phyloP scores from a whole-genome alignment of 805 yeast genomes.

The Candida ortonii region DNA sequence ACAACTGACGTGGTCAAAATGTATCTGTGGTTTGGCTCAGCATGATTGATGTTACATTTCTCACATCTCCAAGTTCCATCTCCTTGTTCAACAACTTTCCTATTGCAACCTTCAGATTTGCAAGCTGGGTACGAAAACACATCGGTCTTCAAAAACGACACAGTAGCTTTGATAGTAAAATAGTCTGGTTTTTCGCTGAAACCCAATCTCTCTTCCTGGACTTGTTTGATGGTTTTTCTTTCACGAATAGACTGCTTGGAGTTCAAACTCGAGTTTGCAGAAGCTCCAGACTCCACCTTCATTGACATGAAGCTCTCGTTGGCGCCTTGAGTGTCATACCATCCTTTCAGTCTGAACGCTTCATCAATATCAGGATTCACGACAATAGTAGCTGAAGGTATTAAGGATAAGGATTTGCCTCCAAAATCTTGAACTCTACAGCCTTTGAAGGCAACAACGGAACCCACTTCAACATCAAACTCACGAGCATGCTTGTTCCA shows the following conservation, averaged over 20 bases:
- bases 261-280: slow-evolving; percentile 32
- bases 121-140: slow-evolving; percentile 91
- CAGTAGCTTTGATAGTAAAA: slow-evolving; percentile 70
- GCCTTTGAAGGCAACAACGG: slow-evolving; percentile 90
- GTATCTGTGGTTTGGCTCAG: slow-evolving; percentile 75
- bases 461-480: slow-evolving; percentile 68
- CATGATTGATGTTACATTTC: slow-evolving; percentile 71
- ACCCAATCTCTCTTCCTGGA: slow-evolving; percentile 67
- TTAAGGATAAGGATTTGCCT: slow-evolving; percentile 79
- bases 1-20: slow-evolving; percentile 71
- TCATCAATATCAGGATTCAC: slow-evolving; percentile 88
- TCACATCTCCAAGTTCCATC: slow-evolving; percentile 91
- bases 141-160: slow-evolving; percentile 69
- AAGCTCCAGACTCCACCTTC: slow-evolving; percentile 47
- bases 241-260: slow-evolving; percentile 44
- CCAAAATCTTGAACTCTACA: slow-evolving; percentile 85
- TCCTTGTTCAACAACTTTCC: slow-evolving; percentile 73
- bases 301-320: slow-evolving; percentile 59
- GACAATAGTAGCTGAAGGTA: slow-evolving; percentile 71
- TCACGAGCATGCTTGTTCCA: slow-evolving; percentile 89
- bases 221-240: slow-evolving; percentile 65
- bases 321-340: slow-evolving; percentile 85
- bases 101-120: slow-evolving; percentile 68
- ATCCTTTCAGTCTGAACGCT: slow-evolving; percentile 85
- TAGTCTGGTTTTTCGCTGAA: slow-evolving; percentile 75